These are phyloP conservation scores for Stachybotrys chlorohalonatus DNA, from an alignment of 2,329 filamentous ascomycete genomes.

Conservation along the genomic window DNA sequence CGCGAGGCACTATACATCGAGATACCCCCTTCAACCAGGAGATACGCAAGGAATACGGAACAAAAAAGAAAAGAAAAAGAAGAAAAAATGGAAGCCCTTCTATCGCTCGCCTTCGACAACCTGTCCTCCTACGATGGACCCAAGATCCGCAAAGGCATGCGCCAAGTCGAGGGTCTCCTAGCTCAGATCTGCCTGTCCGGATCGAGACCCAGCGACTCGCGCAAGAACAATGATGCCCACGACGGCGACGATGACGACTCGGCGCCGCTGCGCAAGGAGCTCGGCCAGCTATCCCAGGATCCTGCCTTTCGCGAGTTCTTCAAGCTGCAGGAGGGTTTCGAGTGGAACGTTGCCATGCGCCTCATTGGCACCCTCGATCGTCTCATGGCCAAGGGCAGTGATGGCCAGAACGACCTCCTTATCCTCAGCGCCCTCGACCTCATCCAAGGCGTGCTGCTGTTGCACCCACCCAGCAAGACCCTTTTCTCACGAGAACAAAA, in stretches of 20 bases:
- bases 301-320: slow-evolving; percentile 94
- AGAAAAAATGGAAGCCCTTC: slow-evolving; percentile 69
- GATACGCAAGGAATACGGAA: neutral
- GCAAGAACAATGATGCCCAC: slow-evolving; percentile 10
- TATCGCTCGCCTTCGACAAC: slow-evolving; percentile 93
- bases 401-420: slow-evolving; percentile 77
- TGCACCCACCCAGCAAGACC: slow-evolving; percentile 82
- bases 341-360: slow-evolving; percentile 91
- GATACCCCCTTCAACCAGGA: neutral
- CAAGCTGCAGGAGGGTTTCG: slow-evolving; percentile 91
- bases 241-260: slow-evolving; percentile 29
- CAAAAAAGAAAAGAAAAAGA: neutral
- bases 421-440: slow-evolving; percentile 83
- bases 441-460: slow-evolving; percentile 76
- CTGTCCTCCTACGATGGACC: slow-evolving; percentile 82
- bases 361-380: slow-evolving; percentile 80
- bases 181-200: slow-evolving; percentile 83
- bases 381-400: slow-evolving; percentile 71
- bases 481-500: slow-evolving; percentile 84
- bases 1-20: neutral
- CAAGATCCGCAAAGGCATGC: slow-evolving; percentile 88
- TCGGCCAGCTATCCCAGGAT: slow-evolving; percentile 66
- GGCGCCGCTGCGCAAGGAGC: slow-evolving; percentile 44
- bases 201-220: slow-evolving; percentile 7
- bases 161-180: slow-evolving; percentile 87